Evolutionary conservation across 495 filamentous ascomycete genomes (phyloP).

Genomic region (Tuber aestivum): DNA sequence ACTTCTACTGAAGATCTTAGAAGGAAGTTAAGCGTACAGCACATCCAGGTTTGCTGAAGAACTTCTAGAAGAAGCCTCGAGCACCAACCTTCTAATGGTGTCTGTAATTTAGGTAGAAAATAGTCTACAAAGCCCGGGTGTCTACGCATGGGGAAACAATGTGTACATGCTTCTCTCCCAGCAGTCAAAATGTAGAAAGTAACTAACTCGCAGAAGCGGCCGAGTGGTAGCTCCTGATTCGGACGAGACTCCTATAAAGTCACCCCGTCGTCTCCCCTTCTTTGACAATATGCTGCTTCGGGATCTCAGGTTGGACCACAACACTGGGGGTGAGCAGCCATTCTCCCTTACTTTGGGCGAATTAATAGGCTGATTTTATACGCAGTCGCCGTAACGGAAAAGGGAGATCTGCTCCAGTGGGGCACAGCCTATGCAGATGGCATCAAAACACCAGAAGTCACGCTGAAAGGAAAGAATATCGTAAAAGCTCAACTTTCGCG

Average conservation of each 20-base stretch:
- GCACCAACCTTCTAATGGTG: conserved; percentile 49
- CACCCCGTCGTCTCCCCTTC: conserved; percentile 67
- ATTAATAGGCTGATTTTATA: neutral
- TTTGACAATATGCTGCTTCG: conserved; percentile 81
- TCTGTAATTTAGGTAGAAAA: conserved; percentile 76
- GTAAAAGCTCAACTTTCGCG: conserved; percentile 63
- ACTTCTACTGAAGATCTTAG: conserved; percentile 48
- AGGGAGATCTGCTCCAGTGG: conserved; percentile 89
- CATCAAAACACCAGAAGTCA: conserved; percentile 56
- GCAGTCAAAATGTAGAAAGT: neutral
- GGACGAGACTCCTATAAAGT: conserved; percentile 67
- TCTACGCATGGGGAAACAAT: conserved; percentile 92
- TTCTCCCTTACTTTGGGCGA: neutral
- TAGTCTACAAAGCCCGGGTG: conserved; percentile 66
- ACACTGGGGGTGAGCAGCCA: conserved; percentile 58
- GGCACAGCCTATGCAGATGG: conserved; percentile 65
- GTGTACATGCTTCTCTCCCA: conserved; percentile 13
- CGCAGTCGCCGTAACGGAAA: conserved; percentile 67
- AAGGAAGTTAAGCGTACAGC: conserved; percentile 54
- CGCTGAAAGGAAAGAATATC: conserved; percentile 76
- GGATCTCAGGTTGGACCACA: conserved; percentile 77
- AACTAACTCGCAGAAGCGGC: conserved; percentile 47
- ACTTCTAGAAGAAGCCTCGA: neutral
- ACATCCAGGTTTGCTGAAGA: conserved; percentile 52
- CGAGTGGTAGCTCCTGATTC: conserved; percentile 78